Base-by-base conservation (phyloP, 345 rosid genomes). In the Arabidopsis suecica region DNA sequence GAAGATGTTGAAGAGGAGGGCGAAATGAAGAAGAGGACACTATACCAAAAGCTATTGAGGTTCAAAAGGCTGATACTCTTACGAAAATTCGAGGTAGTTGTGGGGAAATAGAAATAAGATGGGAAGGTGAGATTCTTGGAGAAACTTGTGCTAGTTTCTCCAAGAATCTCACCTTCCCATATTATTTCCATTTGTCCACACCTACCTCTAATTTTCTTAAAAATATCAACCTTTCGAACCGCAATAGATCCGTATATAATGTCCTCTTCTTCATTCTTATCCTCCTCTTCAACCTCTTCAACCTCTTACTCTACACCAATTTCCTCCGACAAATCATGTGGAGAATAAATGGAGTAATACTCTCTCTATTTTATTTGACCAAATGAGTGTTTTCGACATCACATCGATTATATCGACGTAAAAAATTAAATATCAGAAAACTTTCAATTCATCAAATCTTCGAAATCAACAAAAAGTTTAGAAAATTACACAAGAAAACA, bases 141-240 rank as follows among this genome's bases (percentile, higher is more conserved):
- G 25, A 23, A 23, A 23, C 25, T 23, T 23, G 25, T 23, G 25
- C 25, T 23, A 23, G 25, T 23, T 23, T 2, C 53, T 34, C 84
- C 82, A 5, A 83, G 28, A 30, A 66, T 53, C 28, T 75, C 83
- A 36, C 91, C 87, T 16, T 78, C 82, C 96, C 93, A 90, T 23
- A 69, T 82, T 61, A 80, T 65, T 58, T 86, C 91, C 77, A 71
- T 72, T 14, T 65, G 62, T 6, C 51, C 72, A 77, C 61, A 81
- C 33, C 14, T 9, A 16, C 60, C 54, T 62, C 68, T 58, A 2
- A 32, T 68, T 42, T 42, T 76, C 75, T 45, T 82, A 20, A 20
- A 20, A 20, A 20, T 20, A 20, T 20, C 22, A 20, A 20, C 22
- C 22, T 20, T 20, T 20, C 22, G 22, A 20, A 20, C 22, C 22